Evolutionary conservation across 306 rosid species (phyloP), one percentile per base, ranked within the genome.

Genomic region (Medicago arabica): DNA sequence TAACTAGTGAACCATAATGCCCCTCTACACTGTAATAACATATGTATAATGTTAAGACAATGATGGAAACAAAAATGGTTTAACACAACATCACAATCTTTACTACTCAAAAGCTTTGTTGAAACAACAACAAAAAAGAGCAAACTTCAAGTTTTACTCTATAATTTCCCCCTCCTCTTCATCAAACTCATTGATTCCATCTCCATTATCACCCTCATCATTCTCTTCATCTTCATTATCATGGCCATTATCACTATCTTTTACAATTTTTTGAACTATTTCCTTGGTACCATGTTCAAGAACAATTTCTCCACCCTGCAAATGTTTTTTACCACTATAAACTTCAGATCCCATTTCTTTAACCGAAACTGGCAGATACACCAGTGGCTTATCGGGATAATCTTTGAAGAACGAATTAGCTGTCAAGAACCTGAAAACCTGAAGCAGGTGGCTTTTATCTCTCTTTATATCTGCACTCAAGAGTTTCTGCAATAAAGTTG

Each of bases 101-200:
- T 46, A 23, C 31, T 17, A 18, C 21, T 74, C 71, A 77, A 63
- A 76, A 81, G 18, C 72, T 74, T 15, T 13, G 53, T 68, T 62
- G 58, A 69, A 53, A 54, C 53, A 75, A 68, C 19, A 53, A 11
- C 44, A 18, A 31, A 41, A 36, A 78, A 1, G 31, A 28, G 4
- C 31, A 28, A 41, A 41, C 60, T 68, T 19, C 64, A 51, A n/a
- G 38, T 58, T 77, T 78, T 73, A 88, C 71, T 82, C 86, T 63
- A 86, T 64, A 75, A 94, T 90, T 75, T 92, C 95, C 10, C 95
- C 97, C 83, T 89, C 98, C 81, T 94, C 97, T 82, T 88, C 89
- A 40, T 79, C 89, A 4, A 75, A 78, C 67, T 64, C 39, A 76
- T 65, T 71, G 14, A 41, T 78, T 43, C 64, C 85, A 74, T 79